Base-by-base conservation (phyloP, 2,329 filamentous ascomycete species). In the Aspergillus bombycis region DNA sequence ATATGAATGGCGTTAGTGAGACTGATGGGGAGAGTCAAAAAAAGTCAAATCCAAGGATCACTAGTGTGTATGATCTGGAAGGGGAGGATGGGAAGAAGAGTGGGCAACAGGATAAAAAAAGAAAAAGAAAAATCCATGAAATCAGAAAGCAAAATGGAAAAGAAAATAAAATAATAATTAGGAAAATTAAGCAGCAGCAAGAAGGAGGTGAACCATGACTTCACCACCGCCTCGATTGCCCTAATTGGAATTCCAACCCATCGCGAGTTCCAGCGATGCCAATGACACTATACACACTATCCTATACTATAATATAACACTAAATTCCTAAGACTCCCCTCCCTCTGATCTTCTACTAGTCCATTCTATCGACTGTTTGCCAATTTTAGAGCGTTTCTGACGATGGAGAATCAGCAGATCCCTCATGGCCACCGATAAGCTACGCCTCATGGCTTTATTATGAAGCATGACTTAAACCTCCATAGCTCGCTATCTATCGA, bases 31-130 rank as follows among this genome's bases (percentile, higher is more conserved):
- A 30, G 38, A 41, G 19, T 41, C 38, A 8, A 19, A 3, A 9
- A 41, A 59, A 54, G 19, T 55, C 50, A 43, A 43, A 57, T 32
- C 23, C 19, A 46, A 53, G 52, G 52, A 54, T 36, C 30, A 54
- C 52, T 54, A 36, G 52, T 54, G 16, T 34, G n/a, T 53, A 36
- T 14, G 19, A 23, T 11, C 16, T 30, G 16, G 21, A 28, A 48
- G 21, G 23, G 12, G 45, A 28, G 14, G 23, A 48, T 26, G 12
- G 23, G 23, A 16, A 28, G 21, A 26, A 48, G 23, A 12, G 14
- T 21, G 23, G 23, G 14, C 8, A 26, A 11, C 12, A 23, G 19
- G 16, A 26, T 26, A 26, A 48, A 26, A 28, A 19, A 4, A 48
- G 16, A 48, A 26, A 28, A 19, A 4, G 28, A 48, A 55, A 55